A percentile compares a stretch with the other conserved stretches of the same genome.
Conservation (phyloP, 169 alveolate species). For the Cryptosporidium sp. region DNA sequence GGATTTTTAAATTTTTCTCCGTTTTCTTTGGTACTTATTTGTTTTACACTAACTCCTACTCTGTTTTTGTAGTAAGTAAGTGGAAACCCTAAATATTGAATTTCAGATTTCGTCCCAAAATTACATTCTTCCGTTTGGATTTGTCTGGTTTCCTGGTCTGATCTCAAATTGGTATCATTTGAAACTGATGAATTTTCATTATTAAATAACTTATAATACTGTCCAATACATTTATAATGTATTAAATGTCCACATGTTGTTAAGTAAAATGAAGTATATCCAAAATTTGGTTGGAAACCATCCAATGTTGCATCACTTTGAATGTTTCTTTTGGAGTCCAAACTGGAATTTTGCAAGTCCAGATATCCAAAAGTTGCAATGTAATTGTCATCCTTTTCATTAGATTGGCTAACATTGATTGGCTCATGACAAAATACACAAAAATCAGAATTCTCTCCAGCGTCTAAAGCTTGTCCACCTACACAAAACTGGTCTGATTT, state of each 20-base stretch:
- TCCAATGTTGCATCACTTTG: not conserved
- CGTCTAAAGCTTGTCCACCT: not conserved
- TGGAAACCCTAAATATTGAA: not conserved
- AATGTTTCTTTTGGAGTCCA: constrained; percentile 2
- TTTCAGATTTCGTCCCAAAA: not conserved
- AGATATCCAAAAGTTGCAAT: constrained; percentile 58
- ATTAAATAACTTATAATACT: constrained; percentile 27
- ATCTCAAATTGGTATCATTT: not conserved
- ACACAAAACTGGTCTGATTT: not conserved
- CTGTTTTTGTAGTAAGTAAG: not conserved
- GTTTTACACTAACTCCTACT: not conserved
- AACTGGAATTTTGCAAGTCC: constrained; percentile 22
- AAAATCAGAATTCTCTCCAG: not conserved
- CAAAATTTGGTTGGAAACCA: not conserved
- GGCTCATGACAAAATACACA: constrained; percentile 70
- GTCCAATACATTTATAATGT: constrained; percentile 33
- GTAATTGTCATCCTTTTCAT: not conserved
- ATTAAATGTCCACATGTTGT: constrained; percentile 67
- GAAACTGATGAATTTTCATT: not conserved
- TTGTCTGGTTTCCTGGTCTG: not conserved
- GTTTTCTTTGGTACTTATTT: not conserved
- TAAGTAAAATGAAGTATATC: constrained; percentile 19
- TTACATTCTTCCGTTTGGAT: not conserved
- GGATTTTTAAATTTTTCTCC: not conserved
- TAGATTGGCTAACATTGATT: not conserved